These are phyloP conservation scores for Hypoxylon intermedium DNA, from an alignment of 495 filamentous ascomycete species.

Conservation along the genomic window DNA sequence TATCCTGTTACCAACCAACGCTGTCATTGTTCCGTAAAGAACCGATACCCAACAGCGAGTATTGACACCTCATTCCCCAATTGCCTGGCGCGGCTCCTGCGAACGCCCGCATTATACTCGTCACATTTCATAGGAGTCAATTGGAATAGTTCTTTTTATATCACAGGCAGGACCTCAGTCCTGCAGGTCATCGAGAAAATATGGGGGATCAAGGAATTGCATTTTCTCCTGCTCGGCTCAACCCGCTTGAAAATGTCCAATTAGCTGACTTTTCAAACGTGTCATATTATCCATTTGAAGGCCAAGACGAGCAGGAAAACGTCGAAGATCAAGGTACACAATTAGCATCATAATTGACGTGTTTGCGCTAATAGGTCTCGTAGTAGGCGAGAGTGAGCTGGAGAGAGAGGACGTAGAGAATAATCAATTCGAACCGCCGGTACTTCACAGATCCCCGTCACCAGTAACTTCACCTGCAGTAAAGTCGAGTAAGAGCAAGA, in stretches of 20 bases:
- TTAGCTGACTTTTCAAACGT: conserved; percentile 50
- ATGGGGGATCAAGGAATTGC: conserved; percentile 45
- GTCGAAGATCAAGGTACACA: conserved; percentile 41
- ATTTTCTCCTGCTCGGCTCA: conserved; percentile 48
- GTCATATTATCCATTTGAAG: conserved; percentile 43
- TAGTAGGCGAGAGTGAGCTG: conserved; percentile 26
- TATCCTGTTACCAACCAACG: conserved; percentile 23
- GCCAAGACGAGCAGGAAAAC: conserved; percentile 38
- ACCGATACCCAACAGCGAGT: conserved; percentile 33
- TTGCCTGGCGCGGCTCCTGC: conserved; percentile 27
- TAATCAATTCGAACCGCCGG: conserved; percentile 6
- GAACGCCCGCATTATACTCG: conserved; percentile 32
- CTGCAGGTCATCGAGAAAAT: conserved; percentile 14
- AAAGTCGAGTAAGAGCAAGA: conserved; percentile 32
- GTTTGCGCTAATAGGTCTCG: conserved; percentile 22
- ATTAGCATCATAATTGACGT: conserved; percentile 1
- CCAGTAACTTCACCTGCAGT: conserved; percentile 6
- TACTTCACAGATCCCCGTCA: conserved; percentile 1
- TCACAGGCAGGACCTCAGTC: conserved; percentile 13
- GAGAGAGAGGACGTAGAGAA: conserved; percentile 25
- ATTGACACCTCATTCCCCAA: conserved; percentile 30
- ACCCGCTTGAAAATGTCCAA: conserved; percentile 47
- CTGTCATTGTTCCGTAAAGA: conserved; percentile 30
- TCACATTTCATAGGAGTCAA: conserved; percentile 28
- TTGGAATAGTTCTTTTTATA: conserved; percentile 18